Percentiles rank a stretch among this genome's conserved stretches.
Evolutionary conservation across 352 stramenopile species (phyloP).

Genomic region (Globisporangium spiculum): DNA sequence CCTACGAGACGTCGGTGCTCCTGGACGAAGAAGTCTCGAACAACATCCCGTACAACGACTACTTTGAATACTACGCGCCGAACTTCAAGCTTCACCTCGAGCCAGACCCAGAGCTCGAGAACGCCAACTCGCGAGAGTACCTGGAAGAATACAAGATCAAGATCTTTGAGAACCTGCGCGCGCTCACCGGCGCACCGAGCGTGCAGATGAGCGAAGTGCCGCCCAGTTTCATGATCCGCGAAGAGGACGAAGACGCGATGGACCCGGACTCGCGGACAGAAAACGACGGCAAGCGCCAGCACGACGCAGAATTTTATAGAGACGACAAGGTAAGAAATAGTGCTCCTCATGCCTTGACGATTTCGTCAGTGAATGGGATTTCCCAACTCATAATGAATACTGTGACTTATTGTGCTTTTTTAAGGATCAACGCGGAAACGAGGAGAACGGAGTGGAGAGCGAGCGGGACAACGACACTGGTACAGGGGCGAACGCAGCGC

Average conservation of each 20-base stretch:
- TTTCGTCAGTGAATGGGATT: background rate
- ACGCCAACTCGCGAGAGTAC: constrained; percentile 83
- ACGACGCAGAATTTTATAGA: constrained; percentile 82
- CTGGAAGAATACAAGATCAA: constrained; percentile 84
- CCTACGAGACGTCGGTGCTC: constrained; percentile 95
- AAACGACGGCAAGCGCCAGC: constrained; percentile 65
- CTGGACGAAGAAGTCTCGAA: constrained; percentile 90
- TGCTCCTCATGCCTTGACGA: background rate
- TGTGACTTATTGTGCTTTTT: background rate
- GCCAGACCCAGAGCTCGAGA: constrained; percentile 71
- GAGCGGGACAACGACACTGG: constrained; percentile 24
- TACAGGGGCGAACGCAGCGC: constrained; percentile 44
- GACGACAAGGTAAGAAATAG: constrained; percentile 55
- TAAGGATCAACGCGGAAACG: constrained; percentile 45
- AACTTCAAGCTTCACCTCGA: constrained; percentile 86
- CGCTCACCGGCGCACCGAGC: constrained; percentile 70
- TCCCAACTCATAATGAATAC: background rate
- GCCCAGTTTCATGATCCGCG: constrained; percentile 64
- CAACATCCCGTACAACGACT: constrained; percentile 99
- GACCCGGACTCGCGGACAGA: constrained; percentile 71
- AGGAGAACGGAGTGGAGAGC: constrained; percentile 27
- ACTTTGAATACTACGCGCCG: constrained; percentile 98
- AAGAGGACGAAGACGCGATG: constrained; percentile 76
- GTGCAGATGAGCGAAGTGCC: constrained; percentile 80
- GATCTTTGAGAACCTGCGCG: constrained; percentile 83